A percentile compares a stretch with the other conserved stretches of the same genome.
Evolutionary conservation across 169 alveolate genomes (phyloP).

Genomic region (Plasmodium coatneyi): DNA sequence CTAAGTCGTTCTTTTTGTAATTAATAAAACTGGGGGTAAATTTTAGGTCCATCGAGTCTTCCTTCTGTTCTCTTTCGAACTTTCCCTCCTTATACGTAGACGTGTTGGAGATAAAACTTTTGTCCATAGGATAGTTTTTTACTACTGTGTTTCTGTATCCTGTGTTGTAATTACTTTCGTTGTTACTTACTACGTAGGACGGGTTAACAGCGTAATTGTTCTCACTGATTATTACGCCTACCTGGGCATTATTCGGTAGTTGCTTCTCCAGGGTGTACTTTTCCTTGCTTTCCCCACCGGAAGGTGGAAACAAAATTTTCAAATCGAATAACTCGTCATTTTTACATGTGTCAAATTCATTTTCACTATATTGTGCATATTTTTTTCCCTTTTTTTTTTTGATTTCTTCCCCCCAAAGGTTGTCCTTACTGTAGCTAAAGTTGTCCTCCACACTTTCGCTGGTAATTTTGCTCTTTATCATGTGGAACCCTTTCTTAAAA

Average conservation of each 20-base stretch:
- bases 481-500: constrained; percentile 31
- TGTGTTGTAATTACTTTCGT: not conserved
- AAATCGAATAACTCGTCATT: not conserved
- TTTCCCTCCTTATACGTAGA: constrained; percentile 38
- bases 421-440: not conserved
- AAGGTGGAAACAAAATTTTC: not conserved
- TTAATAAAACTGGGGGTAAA: not conserved
- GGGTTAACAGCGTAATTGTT: not conserved
- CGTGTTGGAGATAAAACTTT: constrained; percentile 15
- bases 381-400: not conserved
- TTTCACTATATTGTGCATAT: not conserved
- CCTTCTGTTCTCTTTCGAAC: not conserved
- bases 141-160: not conserved
- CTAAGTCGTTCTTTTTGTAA: constrained; percentile 4
- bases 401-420: not conserved
- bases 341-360: not conserved
- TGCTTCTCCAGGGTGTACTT: not conserved
- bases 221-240: not conserved
- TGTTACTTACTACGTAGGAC: not conserved
- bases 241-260: not conserved
- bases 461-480: constrained; percentile 24
- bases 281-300: not conserved
- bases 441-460: not conserved
- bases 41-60: not conserved
- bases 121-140: constrained; percentile 13